Evolutionary conservation across 148 eudicot species (phyloP), one percentile per base, ranked within the genome.

Genomic region (Amaranthus cruentus): DNA sequence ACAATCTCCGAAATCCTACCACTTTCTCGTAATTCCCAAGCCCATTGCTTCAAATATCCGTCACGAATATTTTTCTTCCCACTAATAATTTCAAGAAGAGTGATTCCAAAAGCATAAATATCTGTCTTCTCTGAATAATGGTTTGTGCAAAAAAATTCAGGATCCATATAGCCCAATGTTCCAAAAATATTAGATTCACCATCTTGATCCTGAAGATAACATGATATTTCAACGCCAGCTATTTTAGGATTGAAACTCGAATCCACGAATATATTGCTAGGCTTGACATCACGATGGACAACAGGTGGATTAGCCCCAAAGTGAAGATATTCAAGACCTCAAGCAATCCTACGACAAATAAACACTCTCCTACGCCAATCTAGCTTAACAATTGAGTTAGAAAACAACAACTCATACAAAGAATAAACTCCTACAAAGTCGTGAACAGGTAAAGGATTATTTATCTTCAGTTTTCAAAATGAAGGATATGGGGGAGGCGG

Each of bases 201-300:
- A 4, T 38, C 64, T 10, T 28, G 38, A 28, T 28, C 38, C 38
- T 60, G 44, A 6, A 60, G 64, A 47, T 84, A 78, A 55, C 84
- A 80, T 14, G 90, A 85, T 71, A 87, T 69, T 43, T 86, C 87
- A 75, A 89, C 87, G 55, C 84, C 90, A 68, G 83, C 85, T 8
- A 89, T 87, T 77, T 87, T 89, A 13, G 93, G 85, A 58, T 69
- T 75, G 75, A 87, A 84, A 70, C 77, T 76, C 14, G 42, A 75
- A 68, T 89, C 93, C 59, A 89, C 86, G 68, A 89, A 83, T 69
- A 89, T 75, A 55, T 87, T 87, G 72, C 86, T 77, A 52, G 90
- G 84, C 78, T 87, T 89, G 73, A 89, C 85, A 78, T 89, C 89
- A 55, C 93, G 78, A 76, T 85, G 93, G 47, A 87, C 88, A 79